phyloP scores from a whole-genome alignment of 257 asterid species.

The Gentiana dahurica region DNA sequence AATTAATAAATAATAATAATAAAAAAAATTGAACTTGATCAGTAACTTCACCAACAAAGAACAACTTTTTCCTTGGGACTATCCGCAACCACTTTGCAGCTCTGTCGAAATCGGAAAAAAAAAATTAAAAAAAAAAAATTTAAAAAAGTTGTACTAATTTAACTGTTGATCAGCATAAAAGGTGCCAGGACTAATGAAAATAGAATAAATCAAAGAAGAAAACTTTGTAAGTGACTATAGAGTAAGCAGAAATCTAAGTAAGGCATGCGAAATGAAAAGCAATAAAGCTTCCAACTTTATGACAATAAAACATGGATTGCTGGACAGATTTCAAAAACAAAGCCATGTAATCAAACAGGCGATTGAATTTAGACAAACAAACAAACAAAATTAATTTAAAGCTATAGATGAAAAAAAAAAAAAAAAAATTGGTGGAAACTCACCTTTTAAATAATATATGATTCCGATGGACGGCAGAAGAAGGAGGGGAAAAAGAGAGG shows the following conservation, averaged over 20 bases:
- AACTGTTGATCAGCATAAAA: background rate
- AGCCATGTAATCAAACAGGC: background rate
- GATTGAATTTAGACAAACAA: background rate
- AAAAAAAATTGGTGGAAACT: background rate
- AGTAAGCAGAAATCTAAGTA: conserved; percentile 3
- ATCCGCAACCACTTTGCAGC: background rate
- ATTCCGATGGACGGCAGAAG: background rate
- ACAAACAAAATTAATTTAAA: conserved; percentile 6
- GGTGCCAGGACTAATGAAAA: conserved; percentile 5
- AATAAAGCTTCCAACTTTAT: conserved; percentile 7
- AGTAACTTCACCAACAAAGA: background rate
- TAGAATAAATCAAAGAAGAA: background rate
- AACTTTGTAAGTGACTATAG: background rate
- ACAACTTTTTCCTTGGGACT: background rate
- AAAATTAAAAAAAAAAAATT: background rate
- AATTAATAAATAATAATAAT: no score
- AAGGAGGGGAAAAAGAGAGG: conserved; percentile 6
- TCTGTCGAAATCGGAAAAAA: background rate
- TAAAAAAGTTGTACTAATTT: background rate
- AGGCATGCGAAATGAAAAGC: conserved; percentile 4
- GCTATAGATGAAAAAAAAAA: conserved; percentile 1
- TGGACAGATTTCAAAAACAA: background rate
- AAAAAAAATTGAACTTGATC: background rate
- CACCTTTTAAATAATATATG: conserved; percentile 27
- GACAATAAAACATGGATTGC: background rate